Base-by-base conservation (phyloP, 1,284 basidiomycete species). In the Trametes versicolor region DNA sequence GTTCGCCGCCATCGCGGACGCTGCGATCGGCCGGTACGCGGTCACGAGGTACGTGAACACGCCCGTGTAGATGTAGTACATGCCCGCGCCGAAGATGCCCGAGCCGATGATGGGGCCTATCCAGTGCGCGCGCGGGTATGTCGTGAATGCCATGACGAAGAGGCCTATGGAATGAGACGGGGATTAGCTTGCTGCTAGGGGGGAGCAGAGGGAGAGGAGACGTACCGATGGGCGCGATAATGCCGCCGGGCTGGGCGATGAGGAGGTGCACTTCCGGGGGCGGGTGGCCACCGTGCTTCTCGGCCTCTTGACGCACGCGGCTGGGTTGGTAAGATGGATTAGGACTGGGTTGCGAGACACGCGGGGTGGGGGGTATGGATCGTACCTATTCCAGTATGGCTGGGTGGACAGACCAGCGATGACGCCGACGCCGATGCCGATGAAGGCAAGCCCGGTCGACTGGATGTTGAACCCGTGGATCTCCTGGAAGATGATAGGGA, bases 1-100 rank as follows among this genome's bases (percentile, higher is more conserved):
- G 73, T 95, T 95, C 34, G 86, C 81, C 0, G 91, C 90, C 85
- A 95, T 88, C 0, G 91, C 91, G 13, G 85, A 88, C 0, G 93
- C 92, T 0, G 93, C 90, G 47, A 93, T 88, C 0, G 92, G 92
- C 12, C 91, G 85, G 74, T 93, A 94, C 0, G 91, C 88, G 25
- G 85, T 87, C 25, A 87, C 88, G 53, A 89, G 81, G 72, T 90
- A 91, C 0, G 90, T 91, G 79, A 93, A 94, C 1, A 87, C 87
- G 1, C 86, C 84, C 0, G 85, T 87, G 75, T 87, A 94, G 29
- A 87, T 82, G 69, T 86, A 89, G 56, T 88, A 83, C 8, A 83
- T 79, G 2, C 88, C 87, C 0, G 80, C 71, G 12, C 89, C 89
- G 64, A 91, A 89, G 0, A 87, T 87, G 7, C 87, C 72, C 0